Conservation (phyloP, 768 basidiomycete species). For the Dictyophora rubrovolvata region DNA sequence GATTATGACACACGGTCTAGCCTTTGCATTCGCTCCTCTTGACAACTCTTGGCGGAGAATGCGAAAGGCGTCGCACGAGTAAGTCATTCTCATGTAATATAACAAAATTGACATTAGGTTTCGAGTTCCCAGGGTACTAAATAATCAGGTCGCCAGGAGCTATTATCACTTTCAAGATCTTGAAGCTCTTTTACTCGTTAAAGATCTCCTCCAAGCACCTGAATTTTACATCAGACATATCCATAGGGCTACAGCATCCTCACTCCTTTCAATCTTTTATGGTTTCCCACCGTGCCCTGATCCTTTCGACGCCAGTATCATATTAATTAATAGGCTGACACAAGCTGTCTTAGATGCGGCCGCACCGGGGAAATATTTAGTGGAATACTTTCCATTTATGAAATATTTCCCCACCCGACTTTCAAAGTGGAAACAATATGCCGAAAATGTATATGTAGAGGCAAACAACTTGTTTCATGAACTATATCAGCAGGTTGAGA, state of each 20-base stretch:
- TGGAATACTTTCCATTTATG: not conserved
- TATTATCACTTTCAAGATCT: conserved; percentile 20
- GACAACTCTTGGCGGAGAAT: conserved; percentile 15
- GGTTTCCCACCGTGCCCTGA: not conserved
- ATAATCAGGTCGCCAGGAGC: conserved; percentile 14
- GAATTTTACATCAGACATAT: not conserved
- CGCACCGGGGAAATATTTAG: not conserved
- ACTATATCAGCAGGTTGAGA: not conserved
- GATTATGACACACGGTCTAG: conserved; percentile 21
- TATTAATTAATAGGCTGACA: not conserved
- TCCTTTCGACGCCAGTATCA: not conserved
- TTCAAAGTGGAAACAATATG: not conserved
- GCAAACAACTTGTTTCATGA: not conserved
- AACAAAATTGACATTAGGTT: conserved; percentile 24
- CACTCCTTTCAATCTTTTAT: not conserved
- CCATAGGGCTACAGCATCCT: not conserved
- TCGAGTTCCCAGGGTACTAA: conserved; percentile 28
- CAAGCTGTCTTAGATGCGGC: not conserved
- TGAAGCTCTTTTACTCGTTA: conserved; percentile 23
- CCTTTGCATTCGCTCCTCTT: conserved; percentile 18
- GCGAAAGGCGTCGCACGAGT: not conserved
- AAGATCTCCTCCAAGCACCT: conserved; percentile 20
- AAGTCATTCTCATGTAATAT: not conserved
- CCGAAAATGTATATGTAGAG: not conserved
- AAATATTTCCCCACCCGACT: not conserved